phyloP scores from a whole-genome alignment of 2,329 filamentous ascomycete species.

The Sarocladium strictum region DNA sequence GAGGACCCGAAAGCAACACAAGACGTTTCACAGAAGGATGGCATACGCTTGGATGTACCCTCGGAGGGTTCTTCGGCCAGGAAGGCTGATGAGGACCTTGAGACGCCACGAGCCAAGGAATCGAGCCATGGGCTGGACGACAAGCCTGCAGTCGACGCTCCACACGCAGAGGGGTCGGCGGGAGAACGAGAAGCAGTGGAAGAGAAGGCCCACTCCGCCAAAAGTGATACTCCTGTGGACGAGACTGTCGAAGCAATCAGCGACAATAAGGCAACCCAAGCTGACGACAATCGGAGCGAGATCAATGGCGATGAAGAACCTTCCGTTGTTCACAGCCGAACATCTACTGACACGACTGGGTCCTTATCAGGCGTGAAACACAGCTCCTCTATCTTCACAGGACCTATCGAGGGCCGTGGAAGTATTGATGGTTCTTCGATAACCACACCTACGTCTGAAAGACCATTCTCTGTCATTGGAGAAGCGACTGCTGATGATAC shows the following conservation, averaged over 20 bases:
- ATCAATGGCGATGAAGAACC: neutral
- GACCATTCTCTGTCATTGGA: constrained; percentile 25
- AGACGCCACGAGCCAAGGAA: neutral
- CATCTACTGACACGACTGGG: constrained; percentile 4
- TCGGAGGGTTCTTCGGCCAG: neutral
- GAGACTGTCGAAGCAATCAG: neutral
- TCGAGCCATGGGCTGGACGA: neutral
- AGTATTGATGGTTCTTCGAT: constrained; percentile 31
- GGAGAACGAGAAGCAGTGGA: too few species aligned
- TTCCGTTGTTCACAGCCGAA: neutral
- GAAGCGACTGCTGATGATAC: constrained; percentile 25
- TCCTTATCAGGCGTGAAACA: constrained; percentile 25
- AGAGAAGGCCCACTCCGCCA: neutral
- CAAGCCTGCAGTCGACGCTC: too few species aligned
- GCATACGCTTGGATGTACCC: neutral
- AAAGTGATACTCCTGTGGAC: neutral
- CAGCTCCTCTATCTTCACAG: constrained; percentile 31
- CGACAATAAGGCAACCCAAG: neutral
- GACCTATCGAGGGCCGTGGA: constrained; percentile 30
- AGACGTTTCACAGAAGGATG: neutral
- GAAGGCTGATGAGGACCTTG: neutral
- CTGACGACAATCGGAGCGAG: neutral
- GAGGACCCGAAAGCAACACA: neutral
- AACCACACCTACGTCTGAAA: constrained; percentile 33
- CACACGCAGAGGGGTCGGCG: too few species aligned